Evolutionary conservation across 495 filamentous ascomycete genomes (phyloP).

Genomic region (Aspergillus cristatus): DNA sequence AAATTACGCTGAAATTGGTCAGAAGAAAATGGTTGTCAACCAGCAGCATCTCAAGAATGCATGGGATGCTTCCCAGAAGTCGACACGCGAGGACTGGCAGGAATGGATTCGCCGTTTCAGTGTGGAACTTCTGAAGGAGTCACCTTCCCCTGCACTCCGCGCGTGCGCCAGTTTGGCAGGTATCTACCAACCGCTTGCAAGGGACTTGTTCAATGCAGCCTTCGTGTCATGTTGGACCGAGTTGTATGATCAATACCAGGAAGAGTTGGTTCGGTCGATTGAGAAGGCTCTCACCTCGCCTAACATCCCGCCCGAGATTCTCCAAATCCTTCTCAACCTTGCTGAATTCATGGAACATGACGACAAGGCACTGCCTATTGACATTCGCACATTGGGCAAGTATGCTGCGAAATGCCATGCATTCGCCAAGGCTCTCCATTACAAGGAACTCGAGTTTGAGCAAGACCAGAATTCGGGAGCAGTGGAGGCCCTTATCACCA

Average conservation of each 20-base stretch:
- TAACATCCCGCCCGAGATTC: slow-evolving; percentile 87
- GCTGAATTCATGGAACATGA: slow-evolving; percentile 99
- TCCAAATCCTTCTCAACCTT: slow-evolving; percentile 89
- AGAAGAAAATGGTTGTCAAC: slow-evolving; percentile 92
- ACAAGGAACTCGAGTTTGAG: slow-evolving; percentile 97
- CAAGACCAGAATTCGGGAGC: slow-evolving; percentile 94
- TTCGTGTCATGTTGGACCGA: slow-evolving; percentile 99
- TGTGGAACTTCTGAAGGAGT: slow-evolving; percentile 89
- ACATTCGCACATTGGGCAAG: slow-evolving; percentile 84
- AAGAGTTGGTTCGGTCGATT: slow-evolving; percentile 89
- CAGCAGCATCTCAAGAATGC: slow-evolving; percentile 95
- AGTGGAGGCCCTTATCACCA: slow-evolving; percentile 93
- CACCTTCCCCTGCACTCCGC: slow-evolving; percentile 85
- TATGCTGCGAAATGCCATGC: slow-evolving; percentile 94
- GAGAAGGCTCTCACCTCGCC: slow-evolving; percentile 89
- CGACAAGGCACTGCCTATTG: slow-evolving; percentile 94
- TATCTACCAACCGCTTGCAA: slow-evolving; percentile 83
- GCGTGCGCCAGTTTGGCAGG: slow-evolving; percentile 88
- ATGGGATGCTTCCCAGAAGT: slow-evolving; percentile 93
- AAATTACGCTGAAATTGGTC: slow-evolving; percentile 68
- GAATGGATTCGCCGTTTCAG: slow-evolving; percentile 98
- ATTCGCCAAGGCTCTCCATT: slow-evolving; percentile 95
- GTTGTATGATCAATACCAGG: slow-evolving; percentile 87
- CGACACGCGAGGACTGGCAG: slow-evolving; percentile 95
- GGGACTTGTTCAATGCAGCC: slow-evolving; percentile 92